Evolutionary conservation across 2,329 filamentous ascomycete species (phyloP).

Genomic region (Aspergillus costaricaensis): DNA sequence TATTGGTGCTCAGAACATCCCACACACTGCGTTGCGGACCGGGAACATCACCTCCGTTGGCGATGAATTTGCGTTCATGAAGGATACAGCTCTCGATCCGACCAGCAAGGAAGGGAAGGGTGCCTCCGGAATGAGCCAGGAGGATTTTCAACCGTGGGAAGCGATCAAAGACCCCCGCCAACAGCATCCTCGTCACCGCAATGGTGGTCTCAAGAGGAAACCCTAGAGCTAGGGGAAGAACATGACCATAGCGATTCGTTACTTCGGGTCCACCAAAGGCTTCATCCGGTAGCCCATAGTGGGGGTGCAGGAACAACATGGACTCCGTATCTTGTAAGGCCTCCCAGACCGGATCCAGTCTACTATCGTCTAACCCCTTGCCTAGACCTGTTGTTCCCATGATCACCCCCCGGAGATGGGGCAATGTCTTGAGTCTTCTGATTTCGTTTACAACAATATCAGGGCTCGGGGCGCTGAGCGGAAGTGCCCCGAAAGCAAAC

Average conservation of each 20-base stretch:
- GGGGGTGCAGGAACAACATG: slow-evolving; percentile 82
- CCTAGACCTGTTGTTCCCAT: slow-evolving; percentile 83
- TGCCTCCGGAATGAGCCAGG: slow-evolving; percentile 85
- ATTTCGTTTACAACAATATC: slow-evolving; percentile 66
- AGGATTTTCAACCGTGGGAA: slow-evolving; percentile 71
- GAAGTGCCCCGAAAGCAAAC: slow-evolving; percentile 81
- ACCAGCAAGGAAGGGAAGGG: slow-evolving; percentile 83
- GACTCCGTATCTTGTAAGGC: slow-evolving; percentile 66
- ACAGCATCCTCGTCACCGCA: slow-evolving; percentile 80
- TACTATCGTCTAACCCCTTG: slow-evolving; percentile 74
- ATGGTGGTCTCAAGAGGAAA: slow-evolving; percentile 95
- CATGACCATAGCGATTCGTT: slow-evolving; percentile 75
- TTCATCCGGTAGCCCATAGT: slow-evolving; percentile 80
- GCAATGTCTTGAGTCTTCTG: slow-evolving; percentile 60
- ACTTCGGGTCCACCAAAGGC: slow-evolving; percentile 79
- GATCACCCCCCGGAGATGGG: slow-evolving; percentile 79
- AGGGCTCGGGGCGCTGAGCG: slow-evolving; percentile 67
- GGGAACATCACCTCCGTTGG: slow-evolving; percentile 63
- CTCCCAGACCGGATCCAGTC: slow-evolving; percentile 70
- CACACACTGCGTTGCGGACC: slow-evolving; percentile 61
- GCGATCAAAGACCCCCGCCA: slow-evolving; percentile 81
- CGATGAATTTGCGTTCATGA: slow-evolving; percentile 75
- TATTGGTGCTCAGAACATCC: slow-evolving; percentile 70
- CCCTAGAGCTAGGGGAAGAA: slow-evolving; percentile 79
- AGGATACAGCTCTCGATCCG: slow-evolving; percentile 83